Conservation (phyloP, 257 asterid genomes). For the Fraxinus quadrangulata region DNA sequence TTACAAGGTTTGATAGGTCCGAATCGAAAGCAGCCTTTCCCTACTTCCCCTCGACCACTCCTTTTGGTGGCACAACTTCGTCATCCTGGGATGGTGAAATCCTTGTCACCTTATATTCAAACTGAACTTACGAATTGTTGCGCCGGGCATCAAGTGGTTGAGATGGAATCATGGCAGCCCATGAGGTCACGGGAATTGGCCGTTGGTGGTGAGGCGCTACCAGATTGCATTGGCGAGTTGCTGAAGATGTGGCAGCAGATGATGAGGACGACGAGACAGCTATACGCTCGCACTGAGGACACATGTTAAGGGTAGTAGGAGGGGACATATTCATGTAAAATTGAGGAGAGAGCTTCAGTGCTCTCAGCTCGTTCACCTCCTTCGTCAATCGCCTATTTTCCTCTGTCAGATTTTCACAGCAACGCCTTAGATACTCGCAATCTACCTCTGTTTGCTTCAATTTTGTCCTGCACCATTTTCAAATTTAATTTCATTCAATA, state of each 20-base stretch:
- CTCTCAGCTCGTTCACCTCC: conserved; percentile 80
- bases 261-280: conserved; percentile 51
- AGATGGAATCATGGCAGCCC: conserved; percentile 58
- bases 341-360: conserved; percentile 85
- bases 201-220: conserved; percentile 37
- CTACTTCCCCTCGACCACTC: conserved; percentile 9
- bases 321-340: conserved; percentile 94
- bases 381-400: conserved; percentile 83
- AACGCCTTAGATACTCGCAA: conserved; percentile 82
- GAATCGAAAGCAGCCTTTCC: conserved; percentile 7
- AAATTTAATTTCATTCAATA: background rate
- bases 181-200: conserved; percentile 44
- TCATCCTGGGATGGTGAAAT: conserved; percentile 2
- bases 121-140: conserved; percentile 26
- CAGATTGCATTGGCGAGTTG: conserved; percentile 23
- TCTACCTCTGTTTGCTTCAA: conserved; percentile 96
- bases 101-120: conserved; percentile 2
- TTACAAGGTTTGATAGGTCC: conserved; percentile 27
- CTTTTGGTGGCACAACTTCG: background rate
- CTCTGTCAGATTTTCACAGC: conserved; percentile 84
- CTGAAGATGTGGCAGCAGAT: conserved; percentile 29
- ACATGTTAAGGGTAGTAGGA: conserved; percentile 94
- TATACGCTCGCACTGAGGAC: conserved; percentile 95
- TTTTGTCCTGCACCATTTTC: conserved; percentile 67
- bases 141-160: conserved; percentile 37